A percentile compares a stretch with the other conserved stretches of the same genome.
Evolutionary conservation across 331 rosid species (phyloP).

Genomic region (Ulmus americana): DNA sequence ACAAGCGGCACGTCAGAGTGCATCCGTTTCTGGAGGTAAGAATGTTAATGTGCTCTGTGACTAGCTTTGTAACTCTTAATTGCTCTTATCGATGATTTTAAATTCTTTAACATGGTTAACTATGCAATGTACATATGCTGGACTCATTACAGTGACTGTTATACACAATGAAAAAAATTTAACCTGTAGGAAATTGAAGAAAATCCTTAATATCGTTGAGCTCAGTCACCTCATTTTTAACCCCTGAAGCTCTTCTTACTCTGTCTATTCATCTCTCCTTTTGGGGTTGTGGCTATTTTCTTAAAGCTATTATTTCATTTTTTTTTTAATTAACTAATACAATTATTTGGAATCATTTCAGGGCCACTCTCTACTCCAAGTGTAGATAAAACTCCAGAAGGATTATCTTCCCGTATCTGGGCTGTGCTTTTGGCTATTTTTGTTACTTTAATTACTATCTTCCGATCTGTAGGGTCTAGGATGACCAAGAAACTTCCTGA

Average conservation of each 20-base stretch:
- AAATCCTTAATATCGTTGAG: no score
- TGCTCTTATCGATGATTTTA: slow-evolving; percentile 13
- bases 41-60: slow-evolving; percentile 16
- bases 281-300: neutral
- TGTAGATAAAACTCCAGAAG: slow-evolving; percentile 23
- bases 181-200: no score
- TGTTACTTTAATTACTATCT: slow-evolving; percentile 38
- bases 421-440: slow-evolving; percentile 48
- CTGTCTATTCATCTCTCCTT: neutral
- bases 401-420: slow-evolving; percentile 33
- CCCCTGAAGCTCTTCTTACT: no score
- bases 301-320: neutral
- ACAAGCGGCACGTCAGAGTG: slow-evolving; percentile 28
- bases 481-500: slow-evolving; percentile 27
- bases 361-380: slow-evolving; percentile 32
- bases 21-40: slow-evolving; percentile 44
- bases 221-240: no score
- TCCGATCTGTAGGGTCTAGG: slow-evolving; percentile 31
- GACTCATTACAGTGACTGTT: no score
- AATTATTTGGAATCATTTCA: slow-evolving; percentile 33
- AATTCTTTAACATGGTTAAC: neutral
- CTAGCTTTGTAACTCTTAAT: slow-evolving; percentile 6
- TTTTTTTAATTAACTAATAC: slow-evolving; percentile 7
- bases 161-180: no score
- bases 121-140: neutral